Percentiles rank a stretch among this genome's conserved stretches.
These are phyloP conservation scores for Russula ochroleuca DNA, from an alignment of 768 basidiomycete species.

Conservation along the genomic window DNA sequence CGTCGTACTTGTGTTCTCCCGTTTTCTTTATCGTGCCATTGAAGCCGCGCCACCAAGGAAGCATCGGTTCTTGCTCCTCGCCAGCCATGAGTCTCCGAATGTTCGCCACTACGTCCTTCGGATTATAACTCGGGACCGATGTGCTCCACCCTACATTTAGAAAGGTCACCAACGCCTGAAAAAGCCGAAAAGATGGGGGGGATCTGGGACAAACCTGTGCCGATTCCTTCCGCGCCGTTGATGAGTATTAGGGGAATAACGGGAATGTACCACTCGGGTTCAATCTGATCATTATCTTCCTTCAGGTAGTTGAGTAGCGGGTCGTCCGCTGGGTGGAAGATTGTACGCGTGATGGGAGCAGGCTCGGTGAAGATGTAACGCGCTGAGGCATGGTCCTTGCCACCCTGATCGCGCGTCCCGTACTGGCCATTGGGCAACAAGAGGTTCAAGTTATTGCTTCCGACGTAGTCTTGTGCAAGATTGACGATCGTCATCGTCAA, in stretches of 20 bases:
- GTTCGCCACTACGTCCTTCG: constrained; percentile 83
- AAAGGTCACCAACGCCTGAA: not conserved
- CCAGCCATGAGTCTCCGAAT: constrained; percentile 80
- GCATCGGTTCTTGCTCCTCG: constrained; percentile 80
- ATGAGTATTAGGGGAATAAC: constrained; percentile 82
- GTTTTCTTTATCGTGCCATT: constrained; percentile 78
- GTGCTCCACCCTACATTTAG: constrained; percentile 83
- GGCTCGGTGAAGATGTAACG: constrained; percentile 93
- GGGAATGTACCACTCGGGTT: constrained; percentile 95
- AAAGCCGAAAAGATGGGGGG: not conserved
- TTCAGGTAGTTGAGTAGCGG: constrained; percentile 75
- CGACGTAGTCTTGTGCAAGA: constrained; percentile 90
- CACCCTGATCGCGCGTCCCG: constrained; percentile 89
- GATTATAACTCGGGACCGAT: constrained; percentile 86
- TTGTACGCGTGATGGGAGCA: constrained; percentile 61
- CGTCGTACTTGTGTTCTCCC: constrained; percentile 82
- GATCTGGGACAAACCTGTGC: constrained; percentile 59
- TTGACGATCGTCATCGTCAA: constrained; percentile 88
- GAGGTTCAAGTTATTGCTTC: constrained; percentile 92
- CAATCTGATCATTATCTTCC: constrained; percentile 82
- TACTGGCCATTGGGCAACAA: constrained; percentile 89
- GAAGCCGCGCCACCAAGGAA: constrained; percentile 98
- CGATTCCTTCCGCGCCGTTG: constrained; percentile 97
- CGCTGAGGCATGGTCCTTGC: constrained; percentile 94
- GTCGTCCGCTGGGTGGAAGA: constrained; percentile 85